Evolutionary conservation across 495 filamentous ascomycete genomes (phyloP), one percentile per base, ranked within the genome.

Genomic region (Aspergillus homomorphus): DNA sequence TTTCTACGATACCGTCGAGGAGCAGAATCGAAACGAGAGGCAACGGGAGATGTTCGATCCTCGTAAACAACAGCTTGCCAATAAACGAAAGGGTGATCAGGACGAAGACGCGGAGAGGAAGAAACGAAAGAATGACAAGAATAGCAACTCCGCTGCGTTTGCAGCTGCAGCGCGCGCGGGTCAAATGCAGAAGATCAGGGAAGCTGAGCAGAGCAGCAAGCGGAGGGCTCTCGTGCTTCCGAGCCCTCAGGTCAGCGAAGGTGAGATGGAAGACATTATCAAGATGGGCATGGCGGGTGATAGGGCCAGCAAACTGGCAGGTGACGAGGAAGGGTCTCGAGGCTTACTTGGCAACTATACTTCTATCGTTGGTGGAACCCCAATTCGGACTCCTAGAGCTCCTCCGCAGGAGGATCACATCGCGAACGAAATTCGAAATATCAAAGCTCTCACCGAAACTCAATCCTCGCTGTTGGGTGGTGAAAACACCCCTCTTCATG

Each of bases 201-300:
- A 98, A 71, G 95, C 94, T 15, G 94, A 98, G 69, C 94, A 96
- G 68, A 93, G 90, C 70, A 96, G 89, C 78, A 98, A 96, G 72
- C 84, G 94, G 53, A 81, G 91, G 54, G 73, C 85, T 18, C 79
- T 98, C 45, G 83, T 85, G 38, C 77, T 98, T 41, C 94, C 94
- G 10, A 77, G 87, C 4, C 94, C 94, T 19, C 94, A 98, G 74
- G 92, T 98, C 55, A 85, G 87, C 67, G 94, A 98, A 62, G 79
- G 84, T 30, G 94, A 98, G 72, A 82, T 98, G 62, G 94, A 98
- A 68, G 92, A 96, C 66, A 97, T 98, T 67, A 92, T 98, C 45
- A 98, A 98, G 73, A 95, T 97, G 91, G 95, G 94, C 24, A 88
- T 96, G 87, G 84, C 91, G 50, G 94, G 91, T 38, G 91, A 96